Percentiles rank a stretch among this genome's conserved stretches.
Evolutionary conservation across 495 filamentous ascomycete species (phyloP).

Genomic region (Penicillium alfredii): DNA sequence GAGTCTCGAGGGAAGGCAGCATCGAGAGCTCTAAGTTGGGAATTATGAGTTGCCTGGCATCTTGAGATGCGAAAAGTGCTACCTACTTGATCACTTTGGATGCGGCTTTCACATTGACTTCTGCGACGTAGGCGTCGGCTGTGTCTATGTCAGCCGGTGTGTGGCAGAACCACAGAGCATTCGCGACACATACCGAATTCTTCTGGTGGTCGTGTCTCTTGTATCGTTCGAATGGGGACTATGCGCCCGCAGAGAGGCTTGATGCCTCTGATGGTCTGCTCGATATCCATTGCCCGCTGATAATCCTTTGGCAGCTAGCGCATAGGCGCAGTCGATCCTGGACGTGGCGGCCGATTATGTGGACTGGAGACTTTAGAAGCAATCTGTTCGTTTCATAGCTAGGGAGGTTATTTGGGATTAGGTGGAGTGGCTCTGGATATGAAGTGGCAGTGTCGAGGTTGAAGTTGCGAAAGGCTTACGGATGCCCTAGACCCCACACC

Average conservation of each 20-base stretch:
- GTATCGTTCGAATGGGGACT: slow-evolving; percentile 34
- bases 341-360: too few relatives aligned
- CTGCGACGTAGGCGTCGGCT: slow-evolving; percentile 40
- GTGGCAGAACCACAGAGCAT: neutral
- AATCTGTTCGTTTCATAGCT: too few relatives aligned
- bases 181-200: slow-evolving; percentile 30
- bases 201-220: slow-evolving; percentile 35
- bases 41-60: neutral
- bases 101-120: slow-evolving; percentile 41
- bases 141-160: slow-evolving; percentile 8
- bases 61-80: neutral
- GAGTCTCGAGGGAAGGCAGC: slow-evolving; percentile 47
- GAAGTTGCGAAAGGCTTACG: slow-evolving; percentile 6
- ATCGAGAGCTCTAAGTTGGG: slow-evolving; percentile 34
- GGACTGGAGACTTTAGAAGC: too few relatives aligned
- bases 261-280: slow-evolving; percentile 18
- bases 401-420: too few relatives aligned
- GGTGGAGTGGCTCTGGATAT: too few relatives aligned
- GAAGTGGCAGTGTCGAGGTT: too few relatives aligned
- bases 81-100: slow-evolving; percentile 44
- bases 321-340: too few relatives aligned
- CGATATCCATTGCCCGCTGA: slow-evolving; percentile 28
- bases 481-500: slow-evolving; percentile 27
- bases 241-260: slow-evolving; percentile 28
- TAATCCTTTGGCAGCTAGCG: too few relatives aligned